Percentiles rank a stretch among this genome's conserved stretches.
These are phyloP conservation scores for Kwoniella bestiolae DNA, from an alignment of 768 basidiomycete species.

Conservation along the genomic window DNA sequence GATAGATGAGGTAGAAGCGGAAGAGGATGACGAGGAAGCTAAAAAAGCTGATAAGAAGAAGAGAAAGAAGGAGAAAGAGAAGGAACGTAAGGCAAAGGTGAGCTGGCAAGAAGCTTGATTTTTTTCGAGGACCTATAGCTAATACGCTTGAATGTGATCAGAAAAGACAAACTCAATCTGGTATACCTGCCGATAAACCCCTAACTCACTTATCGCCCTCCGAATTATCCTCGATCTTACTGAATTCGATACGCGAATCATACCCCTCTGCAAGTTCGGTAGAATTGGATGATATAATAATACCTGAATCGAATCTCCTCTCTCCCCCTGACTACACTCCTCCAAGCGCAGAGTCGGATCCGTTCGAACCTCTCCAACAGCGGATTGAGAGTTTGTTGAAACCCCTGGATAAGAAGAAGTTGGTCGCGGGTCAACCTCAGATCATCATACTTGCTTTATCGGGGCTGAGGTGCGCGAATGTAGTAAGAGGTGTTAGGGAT, in stretches of 20 bases:
- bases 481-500: slow-evolving; percentile 62
- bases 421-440: slow-evolving; percentile 75
- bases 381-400: slow-evolving; percentile 68
- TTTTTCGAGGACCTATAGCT: too few species aligned
- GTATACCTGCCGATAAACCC: slow-evolving; percentile 1
- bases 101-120: slow-evolving; percentile 10
- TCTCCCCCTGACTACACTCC: slow-evolving; percentile 59
- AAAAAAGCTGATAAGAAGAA: slow-evolving; percentile 46
- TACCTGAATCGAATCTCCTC: slow-evolving; percentile 60
- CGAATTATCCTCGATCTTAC: slow-evolving; percentile 34
- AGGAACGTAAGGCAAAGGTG: slow-evolving; percentile 52
- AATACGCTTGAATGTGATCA: background rate
- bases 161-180: slow-evolving; percentile 17
- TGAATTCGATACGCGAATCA: slow-evolving; percentile 60
- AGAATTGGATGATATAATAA: slow-evolving; percentile 76
- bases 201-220: slow-evolving; percentile 34
- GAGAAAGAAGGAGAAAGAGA: slow-evolving; percentile 54
- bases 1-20: slow-evolving; percentile 29
- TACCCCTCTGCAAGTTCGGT: slow-evolving; percentile 72
- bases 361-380: slow-evolving; percentile 61
- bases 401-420: slow-evolving; percentile 65
- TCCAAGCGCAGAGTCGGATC: slow-evolving; percentile 60
- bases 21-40: slow-evolving; percentile 12
- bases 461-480: slow-evolving; percentile 89
- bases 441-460: slow-evolving; percentile 82